A percentile compares a stretch with the other conserved stretches of the same genome.
Evolutionary conservation across 306 rosid genomes (phyloP).

Genomic region (Casuarina equisetifolia): DNA sequence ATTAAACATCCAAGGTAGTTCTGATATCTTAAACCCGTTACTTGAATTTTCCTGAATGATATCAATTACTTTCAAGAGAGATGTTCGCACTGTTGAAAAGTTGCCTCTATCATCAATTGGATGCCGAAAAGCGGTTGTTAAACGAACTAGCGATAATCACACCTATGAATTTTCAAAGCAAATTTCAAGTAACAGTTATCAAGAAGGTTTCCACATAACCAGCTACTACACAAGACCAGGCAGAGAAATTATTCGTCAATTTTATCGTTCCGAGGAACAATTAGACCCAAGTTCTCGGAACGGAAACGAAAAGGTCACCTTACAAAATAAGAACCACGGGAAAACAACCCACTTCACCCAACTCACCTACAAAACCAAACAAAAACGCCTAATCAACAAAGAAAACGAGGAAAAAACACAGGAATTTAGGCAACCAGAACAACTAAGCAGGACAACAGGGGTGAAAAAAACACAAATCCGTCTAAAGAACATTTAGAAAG

Average conservation of each 20-base stretch:
- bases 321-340: neutral
- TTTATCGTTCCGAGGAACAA: neutral
- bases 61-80: neutral
- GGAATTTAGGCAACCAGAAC: slow-evolving; percentile 3
- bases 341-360: slow-evolving; percentile 22
- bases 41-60: neutral
- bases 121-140: neutral
- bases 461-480: too few species aligned
- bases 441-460: neutral
- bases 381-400: neutral
- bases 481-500: neutral
- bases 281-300: neutral
- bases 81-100: too few species aligned
- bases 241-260: neutral
- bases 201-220: too few species aligned
- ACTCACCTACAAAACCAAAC: neutral
- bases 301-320: neutral
- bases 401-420: neutral
- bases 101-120: neutral
- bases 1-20: neutral
- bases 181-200: neutral
- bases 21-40: neutral
- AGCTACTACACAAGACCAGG: neutral
- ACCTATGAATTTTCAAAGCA: neutral
- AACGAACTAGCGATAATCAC: neutral